Conservation (phyloP, 257 asterid genomes). For the Fraxinus quadrangulata region DNA sequence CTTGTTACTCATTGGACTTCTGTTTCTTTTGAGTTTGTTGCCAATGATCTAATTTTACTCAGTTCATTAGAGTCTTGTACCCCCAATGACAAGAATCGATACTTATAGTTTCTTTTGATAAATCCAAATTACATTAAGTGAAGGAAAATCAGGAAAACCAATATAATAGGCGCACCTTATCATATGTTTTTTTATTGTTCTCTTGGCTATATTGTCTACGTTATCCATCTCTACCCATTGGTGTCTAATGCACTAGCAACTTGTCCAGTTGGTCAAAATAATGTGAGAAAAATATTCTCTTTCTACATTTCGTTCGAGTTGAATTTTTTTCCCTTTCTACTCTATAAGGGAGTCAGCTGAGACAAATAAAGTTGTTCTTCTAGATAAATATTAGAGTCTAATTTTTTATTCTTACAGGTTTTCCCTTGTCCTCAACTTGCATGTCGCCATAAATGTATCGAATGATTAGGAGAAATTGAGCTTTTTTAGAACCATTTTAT, state of each 20-base stretch:
- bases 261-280: background rate
- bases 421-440: slow-evolving; percentile 10
- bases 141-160: background rate
- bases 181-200: background rate
- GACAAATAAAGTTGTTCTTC: background rate
- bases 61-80: background rate
- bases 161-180: background rate
- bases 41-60: slow-evolving; percentile 17
- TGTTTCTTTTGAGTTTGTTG: slow-evolving; percentile 13
- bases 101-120: background rate
- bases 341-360: background rate
- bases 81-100: background rate
- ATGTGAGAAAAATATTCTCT: too few species aligned
- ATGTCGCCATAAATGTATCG: background rate
- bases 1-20: background rate
- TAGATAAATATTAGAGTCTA: background rate
- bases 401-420: slow-evolving; percentile 5
- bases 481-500: too few species aligned
- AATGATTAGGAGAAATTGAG: too few species aligned
- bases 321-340: background rate
- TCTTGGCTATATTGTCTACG: background rate
- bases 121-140: background rate
- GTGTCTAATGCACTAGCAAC: background rate
- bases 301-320: too few species aligned
- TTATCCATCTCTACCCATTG: background rate